A percentile compares a stretch with the other conserved stretches of the same genome.
phyloP scores from a whole-genome alignment of 139 green algal genomes.

The Diplosphaera chodatii region DNA sequence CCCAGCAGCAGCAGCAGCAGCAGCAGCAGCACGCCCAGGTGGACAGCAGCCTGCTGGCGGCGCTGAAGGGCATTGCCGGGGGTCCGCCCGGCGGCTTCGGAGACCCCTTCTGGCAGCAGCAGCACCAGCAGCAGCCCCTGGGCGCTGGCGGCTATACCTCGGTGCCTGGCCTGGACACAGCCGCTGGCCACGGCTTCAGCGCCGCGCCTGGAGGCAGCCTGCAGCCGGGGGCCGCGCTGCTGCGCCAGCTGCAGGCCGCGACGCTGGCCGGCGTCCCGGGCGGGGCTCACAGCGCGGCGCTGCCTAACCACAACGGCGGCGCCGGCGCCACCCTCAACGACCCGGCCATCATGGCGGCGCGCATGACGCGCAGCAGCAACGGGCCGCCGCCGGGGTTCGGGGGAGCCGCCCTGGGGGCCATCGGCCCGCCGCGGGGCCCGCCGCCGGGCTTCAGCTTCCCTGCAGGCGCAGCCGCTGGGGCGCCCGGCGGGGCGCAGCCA shows the following conservation, averaged over 20 bases:
- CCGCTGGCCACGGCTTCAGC: constrained; percentile 25
- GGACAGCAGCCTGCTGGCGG: background rate
- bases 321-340: background rate
- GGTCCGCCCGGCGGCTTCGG: background rate
- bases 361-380: background rate
- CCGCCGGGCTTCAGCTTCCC: background rate
- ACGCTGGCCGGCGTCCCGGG: background rate
- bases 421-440: too few species aligned
- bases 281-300: too few species aligned
- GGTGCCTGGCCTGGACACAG: too few species aligned
- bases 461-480: too few species aligned
- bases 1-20: background rate
- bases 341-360: background rate
- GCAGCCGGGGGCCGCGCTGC: constrained; percentile 5
- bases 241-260: constrained; percentile 10
- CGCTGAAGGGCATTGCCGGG: background rate
- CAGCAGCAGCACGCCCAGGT: background rate
- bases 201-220: constrained; percentile 20
- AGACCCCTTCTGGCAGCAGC: constrained; percentile 1
- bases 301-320: too few species aligned
- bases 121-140: constrained; percentile 1
- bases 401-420: background rate
- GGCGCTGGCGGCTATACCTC: background rate
- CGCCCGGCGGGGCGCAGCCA: background rate
- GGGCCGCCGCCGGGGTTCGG: background rate